Conservation (phyloP, 2,329 filamentous ascomycete species). For the Penicillium sp. region DNA sequence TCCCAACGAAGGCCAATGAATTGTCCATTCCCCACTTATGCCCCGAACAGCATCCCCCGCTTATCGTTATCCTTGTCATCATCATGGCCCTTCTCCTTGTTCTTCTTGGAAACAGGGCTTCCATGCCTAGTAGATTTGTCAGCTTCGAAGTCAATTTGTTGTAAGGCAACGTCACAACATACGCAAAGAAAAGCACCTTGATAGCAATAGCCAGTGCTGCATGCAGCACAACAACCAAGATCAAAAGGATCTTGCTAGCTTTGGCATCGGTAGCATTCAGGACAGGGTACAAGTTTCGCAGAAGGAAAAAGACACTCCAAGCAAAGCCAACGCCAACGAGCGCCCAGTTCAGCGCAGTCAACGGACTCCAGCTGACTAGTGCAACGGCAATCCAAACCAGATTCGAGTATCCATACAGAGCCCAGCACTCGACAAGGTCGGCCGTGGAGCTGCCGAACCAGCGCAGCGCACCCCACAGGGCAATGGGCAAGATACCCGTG, state of each 20-base stretch:
- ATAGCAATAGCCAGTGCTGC: constrained; percentile 89
- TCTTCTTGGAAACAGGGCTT: constrained; percentile 57
- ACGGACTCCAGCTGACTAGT: constrained; percentile 82
- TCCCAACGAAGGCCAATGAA: background rate
- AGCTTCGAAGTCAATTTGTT: constrained; percentile 13
- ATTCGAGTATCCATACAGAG: constrained; percentile 93
- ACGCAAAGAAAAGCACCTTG: constrained; percentile 94
- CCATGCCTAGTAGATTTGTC: constrained; percentile 55
- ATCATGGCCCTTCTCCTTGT: constrained; percentile 35
- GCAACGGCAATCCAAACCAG: constrained; percentile 96
- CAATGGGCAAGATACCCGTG: constrained; percentile 80
- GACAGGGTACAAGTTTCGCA: constrained; percentile 86
- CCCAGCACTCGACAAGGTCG: constrained; percentile 92
- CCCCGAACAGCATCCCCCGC: constrained; percentile 31
- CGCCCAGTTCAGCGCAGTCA: constrained; percentile 85
- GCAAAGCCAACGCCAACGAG: constrained; percentile 87
- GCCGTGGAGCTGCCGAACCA: constrained; percentile 96
- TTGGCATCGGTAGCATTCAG: constrained; percentile 89
- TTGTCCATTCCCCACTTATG: constrained; percentile 9
- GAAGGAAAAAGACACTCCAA: constrained; percentile 76
- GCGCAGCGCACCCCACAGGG: constrained; percentile 80
- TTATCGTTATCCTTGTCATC: constrained; percentile 32
- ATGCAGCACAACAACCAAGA: constrained; percentile 81
- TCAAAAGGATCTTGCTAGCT: constrained; percentile 81
- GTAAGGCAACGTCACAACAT: constrained; percentile 31